Evolutionary conservation across 2,329 filamentous ascomycete species (phyloP).

Genomic region (Hypoxylon sp.): DNA sequence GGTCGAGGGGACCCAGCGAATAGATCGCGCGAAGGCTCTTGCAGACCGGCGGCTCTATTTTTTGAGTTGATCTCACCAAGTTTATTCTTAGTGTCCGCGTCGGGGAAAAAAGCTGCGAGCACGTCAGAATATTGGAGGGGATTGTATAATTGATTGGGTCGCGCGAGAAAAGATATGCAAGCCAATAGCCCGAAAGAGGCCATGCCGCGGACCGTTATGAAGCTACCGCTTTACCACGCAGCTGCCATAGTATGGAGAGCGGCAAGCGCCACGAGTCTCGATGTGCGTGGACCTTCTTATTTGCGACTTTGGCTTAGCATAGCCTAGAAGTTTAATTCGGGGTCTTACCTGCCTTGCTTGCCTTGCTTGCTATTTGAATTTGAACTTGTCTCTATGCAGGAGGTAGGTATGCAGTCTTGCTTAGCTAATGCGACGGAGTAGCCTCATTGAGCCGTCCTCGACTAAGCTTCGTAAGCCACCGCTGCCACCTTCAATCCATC

Average conservation of each 20-base stretch:
- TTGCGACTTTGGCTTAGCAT: no score
- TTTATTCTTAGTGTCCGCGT: slow-evolving; percentile 37
- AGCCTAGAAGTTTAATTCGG: background rate
- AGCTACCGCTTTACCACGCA: slow-evolving; percentile 24
- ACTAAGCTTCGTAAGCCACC: slow-evolving; percentile 25
- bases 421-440: slow-evolving; percentile 16
- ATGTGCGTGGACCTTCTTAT: no score
- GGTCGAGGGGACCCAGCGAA: slow-evolving; percentile 22
- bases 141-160: slow-evolving; percentile 36
- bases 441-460: slow-evolving; percentile 13
- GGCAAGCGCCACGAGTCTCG: slow-evolving; percentile 25
- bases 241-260: slow-evolving; percentile 19
- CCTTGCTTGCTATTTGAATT: no score
- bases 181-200: slow-evolving; percentile 24
- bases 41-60: slow-evolving; percentile 38
- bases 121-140: slow-evolving; percentile 34
- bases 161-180: slow-evolving; percentile 29
- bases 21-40: slow-evolving; percentile 23
- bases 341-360: no score
- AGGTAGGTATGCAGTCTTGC: background rate
- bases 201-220: slow-evolving; percentile 28
- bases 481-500: slow-evolving; percentile 11
- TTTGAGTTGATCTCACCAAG: slow-evolving; percentile 23
- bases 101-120: slow-evolving; percentile 28
- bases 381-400: no score